Percentiles rank a stretch among this genome's conserved stretches.
phyloP scores from a whole-genome alignment of 177 flowering plant species.

The Tripterygium wilfordii region DNA sequence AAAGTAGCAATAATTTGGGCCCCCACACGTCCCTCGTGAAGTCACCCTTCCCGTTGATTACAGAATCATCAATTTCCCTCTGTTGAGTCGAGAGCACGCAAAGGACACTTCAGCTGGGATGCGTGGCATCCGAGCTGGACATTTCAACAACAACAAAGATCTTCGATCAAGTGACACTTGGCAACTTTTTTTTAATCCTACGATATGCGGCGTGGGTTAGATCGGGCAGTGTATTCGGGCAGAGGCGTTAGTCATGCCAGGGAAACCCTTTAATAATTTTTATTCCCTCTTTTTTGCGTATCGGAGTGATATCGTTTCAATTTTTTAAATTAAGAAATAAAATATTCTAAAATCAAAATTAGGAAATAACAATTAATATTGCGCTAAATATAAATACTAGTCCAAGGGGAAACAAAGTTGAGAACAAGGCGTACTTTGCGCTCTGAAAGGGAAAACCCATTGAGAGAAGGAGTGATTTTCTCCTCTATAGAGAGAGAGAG shows the following conservation, averaged over 20 bases:
- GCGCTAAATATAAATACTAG: constrained; percentile 9
- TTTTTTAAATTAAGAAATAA: no score
- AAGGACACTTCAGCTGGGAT: neutral
- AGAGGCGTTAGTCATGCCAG: constrained; percentile 13
- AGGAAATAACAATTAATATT: neutral
- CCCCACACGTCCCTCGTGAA: constrained; percentile 11
- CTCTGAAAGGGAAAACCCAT: constrained; percentile 12
- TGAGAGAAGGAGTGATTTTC: neutral
- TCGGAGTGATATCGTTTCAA: constrained; percentile 12
- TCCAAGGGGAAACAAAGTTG: constrained; percentile 6
- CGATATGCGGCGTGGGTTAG: no score
- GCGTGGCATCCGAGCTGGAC: constrained; percentile 31
- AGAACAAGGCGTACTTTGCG: constrained; percentile 27
- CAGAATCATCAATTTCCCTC: constrained; percentile 1
- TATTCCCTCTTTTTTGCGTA: constrained; percentile 12
- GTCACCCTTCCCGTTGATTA: constrained; percentile 1
- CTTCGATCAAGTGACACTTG: constrained; percentile 19
- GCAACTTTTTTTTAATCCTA: no score
- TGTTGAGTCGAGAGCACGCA: constrained; percentile 27
- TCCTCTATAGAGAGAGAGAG: constrained; percentile 5
- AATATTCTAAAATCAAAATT: neutral
- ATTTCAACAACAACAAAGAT: neutral
- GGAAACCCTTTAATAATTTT: no score
- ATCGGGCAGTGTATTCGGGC: no score
- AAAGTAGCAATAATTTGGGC: neutral